Evolutionary conservation across 2,329 filamentous ascomycete species (phyloP).

Genomic region (Cladosporium sp.): DNA sequence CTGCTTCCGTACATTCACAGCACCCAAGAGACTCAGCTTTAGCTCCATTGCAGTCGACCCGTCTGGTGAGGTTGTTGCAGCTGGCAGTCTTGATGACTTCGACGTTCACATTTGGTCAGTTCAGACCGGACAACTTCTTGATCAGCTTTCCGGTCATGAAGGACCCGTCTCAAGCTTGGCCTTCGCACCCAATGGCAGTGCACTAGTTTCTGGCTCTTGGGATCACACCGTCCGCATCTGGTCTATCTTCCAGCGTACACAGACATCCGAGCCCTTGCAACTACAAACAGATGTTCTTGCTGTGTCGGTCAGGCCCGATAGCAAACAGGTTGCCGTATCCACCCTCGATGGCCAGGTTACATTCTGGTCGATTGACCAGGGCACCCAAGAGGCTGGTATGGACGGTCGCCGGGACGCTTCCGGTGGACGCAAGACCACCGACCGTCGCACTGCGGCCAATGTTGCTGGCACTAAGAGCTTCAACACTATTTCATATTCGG

Average conservation of each 20-base stretch:
- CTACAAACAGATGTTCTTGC: constrained; percentile 86
- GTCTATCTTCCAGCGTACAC: constrained; percentile 90
- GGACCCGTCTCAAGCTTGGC: constrained; percentile 84
- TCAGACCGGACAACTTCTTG: constrained; percentile 90
- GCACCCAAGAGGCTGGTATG: constrained; percentile 76
- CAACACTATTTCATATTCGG: constrained; percentile 81
- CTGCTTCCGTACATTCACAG: constrained; percentile 96
- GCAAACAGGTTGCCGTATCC: constrained; percentile 83
- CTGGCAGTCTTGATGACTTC: constrained; percentile 91
- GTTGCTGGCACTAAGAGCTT: constrained; percentile 87
- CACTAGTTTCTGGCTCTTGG: constrained; percentile 90
- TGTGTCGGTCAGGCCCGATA: constrained; percentile 84
- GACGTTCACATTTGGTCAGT: constrained; percentile 99
- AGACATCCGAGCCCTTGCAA: constrained; percentile 91
- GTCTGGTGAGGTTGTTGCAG: constrained; percentile 92
- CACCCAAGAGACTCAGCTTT: constrained; percentile 85
- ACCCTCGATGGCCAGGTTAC: constrained; percentile 90
- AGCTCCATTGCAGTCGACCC: constrained; percentile 95
- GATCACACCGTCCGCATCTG: constrained; percentile 92
- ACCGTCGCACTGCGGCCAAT: constrained; percentile 88
- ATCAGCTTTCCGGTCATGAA: constrained; percentile 87
- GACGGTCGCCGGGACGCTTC: constrained; percentile 91
- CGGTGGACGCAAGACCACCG: constrained; percentile 81
- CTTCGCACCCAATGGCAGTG: constrained; percentile 81
- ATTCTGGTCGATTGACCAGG: constrained; percentile 91